These are phyloP conservation scores for Geotrichum cucujoidarum DNA, from an alignment of 1,139 yeast species.

Conservation along the genomic window DNA sequence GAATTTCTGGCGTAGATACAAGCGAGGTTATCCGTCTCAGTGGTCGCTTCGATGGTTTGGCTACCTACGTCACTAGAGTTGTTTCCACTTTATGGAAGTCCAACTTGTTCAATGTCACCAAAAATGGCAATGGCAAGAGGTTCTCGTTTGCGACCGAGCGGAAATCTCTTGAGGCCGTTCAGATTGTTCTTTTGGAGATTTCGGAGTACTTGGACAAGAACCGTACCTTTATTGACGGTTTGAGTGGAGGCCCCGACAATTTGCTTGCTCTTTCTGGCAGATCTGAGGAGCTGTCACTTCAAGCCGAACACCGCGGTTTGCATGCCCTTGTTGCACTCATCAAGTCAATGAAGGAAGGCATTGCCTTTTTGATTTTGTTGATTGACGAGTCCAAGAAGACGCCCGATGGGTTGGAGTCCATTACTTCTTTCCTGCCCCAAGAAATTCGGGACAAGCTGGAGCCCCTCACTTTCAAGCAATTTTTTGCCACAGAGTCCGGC, in stretches of 20 bases:
- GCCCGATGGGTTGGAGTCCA: constrained; percentile 49
- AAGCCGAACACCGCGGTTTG: constrained; percentile 89
- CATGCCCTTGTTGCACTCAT: constrained; percentile 71
- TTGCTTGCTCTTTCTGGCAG: constrained; percentile 26
- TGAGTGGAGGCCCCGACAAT: constrained; percentile 37
- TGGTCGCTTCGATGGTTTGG: constrained; percentile 89
- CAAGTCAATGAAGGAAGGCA: constrained; percentile 78
- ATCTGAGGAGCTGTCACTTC: constrained; percentile 60
- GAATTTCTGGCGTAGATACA: background rate
- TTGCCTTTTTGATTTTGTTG: constrained; percentile 78
- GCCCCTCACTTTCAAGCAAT: constrained; percentile 63
- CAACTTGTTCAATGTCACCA: constrained; percentile 54
- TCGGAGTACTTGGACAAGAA: constrained; percentile 38
- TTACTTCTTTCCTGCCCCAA: constrained; percentile 62
- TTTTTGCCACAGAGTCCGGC: constrained; percentile 61
- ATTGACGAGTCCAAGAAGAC: constrained; percentile 60
- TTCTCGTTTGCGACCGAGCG: constrained; percentile 14
- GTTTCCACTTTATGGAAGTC: constrained; percentile 74
- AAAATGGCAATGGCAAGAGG: constrained; percentile 30
- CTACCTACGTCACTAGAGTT: constrained; percentile 70
- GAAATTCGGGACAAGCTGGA: constrained; percentile 66
- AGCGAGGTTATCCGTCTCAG: constrained; percentile 65
- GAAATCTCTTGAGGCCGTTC: constrained; percentile 30
- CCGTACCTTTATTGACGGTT: constrained; percentile 41
- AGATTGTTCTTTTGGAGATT: constrained; percentile 35